A percentile compares a stretch with the other conserved stretches of the same genome.
phyloP scores from a whole-genome alignment of 1,139 yeast species.

The Kodamaea suecica region DNA sequence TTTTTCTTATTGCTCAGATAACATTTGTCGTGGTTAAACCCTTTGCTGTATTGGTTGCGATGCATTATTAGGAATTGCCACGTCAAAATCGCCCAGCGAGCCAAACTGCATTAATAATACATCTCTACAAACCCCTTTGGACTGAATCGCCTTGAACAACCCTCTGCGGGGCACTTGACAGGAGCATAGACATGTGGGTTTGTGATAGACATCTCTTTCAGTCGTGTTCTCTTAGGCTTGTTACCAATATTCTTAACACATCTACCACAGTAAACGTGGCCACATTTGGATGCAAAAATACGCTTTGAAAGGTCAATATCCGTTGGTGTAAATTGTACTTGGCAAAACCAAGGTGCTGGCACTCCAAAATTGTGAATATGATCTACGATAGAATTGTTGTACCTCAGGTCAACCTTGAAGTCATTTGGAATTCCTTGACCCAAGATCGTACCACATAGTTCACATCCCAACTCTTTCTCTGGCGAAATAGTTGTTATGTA shows the following conservation, averaged over 20 bases:
- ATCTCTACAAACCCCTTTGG: slow-evolving; percentile 39
- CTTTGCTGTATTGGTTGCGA: no score
- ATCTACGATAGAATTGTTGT: slow-evolving; percentile 25
- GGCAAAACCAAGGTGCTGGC: slow-evolving; percentile 66
- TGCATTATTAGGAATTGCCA: no score
- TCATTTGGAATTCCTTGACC: slow-evolving; percentile 68
- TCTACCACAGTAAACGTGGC: slow-evolving; percentile 84
- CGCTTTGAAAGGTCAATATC: slow-evolving; percentile 66
- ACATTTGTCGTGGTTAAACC: no score
- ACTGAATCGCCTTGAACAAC: slow-evolving; percentile 37
- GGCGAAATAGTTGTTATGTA: slow-evolving; percentile 40
- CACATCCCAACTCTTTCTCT: slow-evolving; percentile 48
- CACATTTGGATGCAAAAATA: slow-evolving; percentile 70
- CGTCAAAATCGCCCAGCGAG: slow-evolving; percentile 1
- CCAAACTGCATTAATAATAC: slow-evolving; percentile 16
- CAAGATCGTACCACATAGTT: slow-evolving; percentile 63
- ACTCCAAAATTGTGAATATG: slow-evolving; percentile 33
- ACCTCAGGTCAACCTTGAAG: slow-evolving; percentile 35
- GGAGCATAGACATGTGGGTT: slow-evolving; percentile 52
- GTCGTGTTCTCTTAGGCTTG: slow-evolving; percentile 25
- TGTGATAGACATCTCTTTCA: slow-evolving; percentile 26
- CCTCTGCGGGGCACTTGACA: slow-evolving; percentile 40
- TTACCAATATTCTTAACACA: slow-evolving; percentile 64
- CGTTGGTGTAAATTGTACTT: slow-evolving; percentile 43
- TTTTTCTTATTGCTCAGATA: no score